Evolutionary conservation across 352 stramenopile species (phyloP).

Genomic region (Pythium pyrilobum): DNA sequence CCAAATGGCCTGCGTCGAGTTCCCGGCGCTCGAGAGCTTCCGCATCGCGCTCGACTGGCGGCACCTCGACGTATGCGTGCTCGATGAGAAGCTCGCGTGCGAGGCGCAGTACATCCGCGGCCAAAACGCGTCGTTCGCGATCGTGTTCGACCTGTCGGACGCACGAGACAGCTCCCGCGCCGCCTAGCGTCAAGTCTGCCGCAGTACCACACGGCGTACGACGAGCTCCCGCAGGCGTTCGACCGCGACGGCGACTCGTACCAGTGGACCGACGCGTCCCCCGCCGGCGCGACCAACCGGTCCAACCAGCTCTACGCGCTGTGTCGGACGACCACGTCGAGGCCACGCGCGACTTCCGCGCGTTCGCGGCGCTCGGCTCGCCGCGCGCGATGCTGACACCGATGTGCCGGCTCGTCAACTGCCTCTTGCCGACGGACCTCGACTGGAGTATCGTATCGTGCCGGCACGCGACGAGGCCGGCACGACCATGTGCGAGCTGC

Average conservation of each 20-base stretch:
- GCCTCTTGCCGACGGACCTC: not conserved
- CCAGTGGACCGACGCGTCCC: not conserved
- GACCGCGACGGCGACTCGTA: not conserved
- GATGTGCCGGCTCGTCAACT: conserved; percentile 9
- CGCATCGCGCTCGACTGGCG: not conserved
- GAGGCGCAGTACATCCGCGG: not conserved
- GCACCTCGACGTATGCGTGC: not conserved
- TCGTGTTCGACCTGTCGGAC: not conserved
- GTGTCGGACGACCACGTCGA: not conserved
- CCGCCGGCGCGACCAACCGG: not conserved
- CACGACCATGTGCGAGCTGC: not conserved
- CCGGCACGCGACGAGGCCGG: not conserved
- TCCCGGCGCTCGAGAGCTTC: not conserved
- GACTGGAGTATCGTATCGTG: not conserved
- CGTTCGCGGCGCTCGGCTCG: not conserved
- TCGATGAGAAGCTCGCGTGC: not conserved
- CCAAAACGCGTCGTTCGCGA: not conserved
- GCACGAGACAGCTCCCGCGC: not conserved
- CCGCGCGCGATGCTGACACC: not conserved
- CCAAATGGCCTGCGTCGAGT: not conserved
- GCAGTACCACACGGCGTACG: not conserved
- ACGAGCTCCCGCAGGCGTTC: not conserved
- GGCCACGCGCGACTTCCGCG: not conserved
- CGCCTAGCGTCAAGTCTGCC: not conserved
- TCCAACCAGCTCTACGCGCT: not conserved